A percentile compares a stretch with the other conserved stretches of the same genome.
Conservation (phyloP, 495 filamentous ascomycete genomes). For the Aspergillus biplanus region DNA sequence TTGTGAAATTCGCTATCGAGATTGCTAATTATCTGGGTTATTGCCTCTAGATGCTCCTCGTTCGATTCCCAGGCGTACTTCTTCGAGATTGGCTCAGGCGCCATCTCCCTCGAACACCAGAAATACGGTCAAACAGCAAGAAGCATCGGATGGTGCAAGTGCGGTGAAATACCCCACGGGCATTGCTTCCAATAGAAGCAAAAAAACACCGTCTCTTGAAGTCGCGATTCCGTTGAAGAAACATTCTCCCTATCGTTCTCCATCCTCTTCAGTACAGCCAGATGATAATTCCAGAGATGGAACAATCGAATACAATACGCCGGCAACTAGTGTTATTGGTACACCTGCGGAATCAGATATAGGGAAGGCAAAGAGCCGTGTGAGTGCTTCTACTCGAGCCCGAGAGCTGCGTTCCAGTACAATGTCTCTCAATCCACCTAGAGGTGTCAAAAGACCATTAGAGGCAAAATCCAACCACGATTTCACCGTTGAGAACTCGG, state of each 20-base stretch:
- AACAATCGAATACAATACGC: slow-evolving; percentile 70
- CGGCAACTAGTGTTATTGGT: slow-evolving; percentile 70
- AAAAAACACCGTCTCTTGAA: slow-evolving; percentile 24
- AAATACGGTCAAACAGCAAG: slow-evolving; percentile 10
- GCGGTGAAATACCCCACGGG: not conserved
- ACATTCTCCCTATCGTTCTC: slow-evolving; percentile 29
- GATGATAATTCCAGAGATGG: slow-evolving; percentile 44
- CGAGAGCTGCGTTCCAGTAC: slow-evolving; percentile 45
- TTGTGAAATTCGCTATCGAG: not conserved
- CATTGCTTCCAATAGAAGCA: slow-evolving; percentile 4
- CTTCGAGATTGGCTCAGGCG: slow-evolving; percentile 31
- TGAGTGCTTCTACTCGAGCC: slow-evolving; percentile 47
- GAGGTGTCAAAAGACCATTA: slow-evolving; percentile 40
- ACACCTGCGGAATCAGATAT: slow-evolving; percentile 55
- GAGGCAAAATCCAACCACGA: slow-evolving; percentile 33
- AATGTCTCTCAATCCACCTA: slow-evolving; percentile 34
- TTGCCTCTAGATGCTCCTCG: slow-evolving; percentile 7
- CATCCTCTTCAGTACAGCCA: slow-evolving; percentile 36
- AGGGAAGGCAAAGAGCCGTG: slow-evolving; percentile 32
- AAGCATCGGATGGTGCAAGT: not conserved
- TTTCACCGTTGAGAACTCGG: slow-evolving; percentile 42
- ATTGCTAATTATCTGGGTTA: not conserved
- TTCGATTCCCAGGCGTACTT: slow-evolving; percentile 27
- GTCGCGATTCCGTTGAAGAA: slow-evolving; percentile 47
- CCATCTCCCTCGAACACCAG: slow-evolving; percentile 23